Base-by-base conservation (phyloP, 768 basidiomycete genomes). In the Russula vinacea region DNA sequence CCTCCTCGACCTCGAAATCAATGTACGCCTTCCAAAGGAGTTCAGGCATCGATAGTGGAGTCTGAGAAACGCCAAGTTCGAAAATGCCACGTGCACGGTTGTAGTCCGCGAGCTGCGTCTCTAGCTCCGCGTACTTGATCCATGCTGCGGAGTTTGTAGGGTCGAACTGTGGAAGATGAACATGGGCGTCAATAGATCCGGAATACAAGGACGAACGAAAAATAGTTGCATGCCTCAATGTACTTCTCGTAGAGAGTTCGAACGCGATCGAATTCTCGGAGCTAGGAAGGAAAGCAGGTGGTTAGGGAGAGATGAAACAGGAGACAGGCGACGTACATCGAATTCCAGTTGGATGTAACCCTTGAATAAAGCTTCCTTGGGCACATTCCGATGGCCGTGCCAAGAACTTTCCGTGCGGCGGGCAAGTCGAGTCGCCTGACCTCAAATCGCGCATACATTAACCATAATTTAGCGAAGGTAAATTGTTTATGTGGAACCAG, bases 391-490 rank as follows among this genome's bases (percentile, higher is more conserved):
- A 99, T 92, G 3, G 88, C 90, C 0, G 87, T 83, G 5, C 97
- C 97, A 26, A 99, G 77, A 49, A 95, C 83, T 74, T 92, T 98
- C 50, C 96, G 83, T 4, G 95, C 96, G 29, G 92, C 86, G 19
- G 80, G 76, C 47, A 99, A 76, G 63, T 97, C 88, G 39, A 95
- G 78, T 58, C 84, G 83, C 51, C 97, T 84, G 9, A 97, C 78
- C 75, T 98, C 97, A 69, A 98, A 98, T 67, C 89, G 86, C 6
- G 96, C 93, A 68, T 89, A 96, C 78, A 90, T 83, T 22, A 91
- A 74, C 97, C 97, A 99, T 13, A 98, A 78, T 76, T 99, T 99
- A 3, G 97, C 92, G 69, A 99, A 99, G 0, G 97, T 98, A 75
- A 99, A 99, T 64, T 88, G 85, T 72, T 96, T 96, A 74, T 99